Base-by-base conservation (phyloP, 176 grass and related monocot genomes). In the Lolium multiflorum region DNA sequence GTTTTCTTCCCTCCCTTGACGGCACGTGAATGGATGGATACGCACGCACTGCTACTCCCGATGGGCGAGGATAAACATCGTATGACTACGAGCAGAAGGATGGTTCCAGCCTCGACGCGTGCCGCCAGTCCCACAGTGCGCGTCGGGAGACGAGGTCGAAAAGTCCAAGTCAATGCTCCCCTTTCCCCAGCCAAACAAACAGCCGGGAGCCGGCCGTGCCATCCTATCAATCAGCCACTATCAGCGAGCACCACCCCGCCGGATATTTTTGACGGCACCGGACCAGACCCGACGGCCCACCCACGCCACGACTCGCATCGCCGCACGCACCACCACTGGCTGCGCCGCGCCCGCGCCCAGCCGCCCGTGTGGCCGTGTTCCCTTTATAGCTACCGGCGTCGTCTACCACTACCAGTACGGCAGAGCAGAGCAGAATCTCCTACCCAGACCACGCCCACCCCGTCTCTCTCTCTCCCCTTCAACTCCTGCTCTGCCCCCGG, bases 191-290 rank as follows among this genome's bases (percentile, higher is more conserved):
- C 44, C 54, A 84, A 43, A 76, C 22, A 31, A 76, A 76, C 39
- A 24, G 41, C 41, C 41, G 41, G 41, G 31, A 35, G 43, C 26
- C 75, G 75, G 31, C 67, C 76, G 28, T 41, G 76, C 61, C 13
- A 77, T 16, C 59, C 31, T 35, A 35, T 35, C 31, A 35, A 35
- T 35, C 31, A 35, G 31, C 31, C 28, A 31, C 6, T 47, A 13
- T 8, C 58, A 60, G 49, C 51, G 20, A 6, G 82, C 69, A 1
- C 61, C 12, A 39, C 35, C 35, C 81, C 38, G 11, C 39, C 79
- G 43, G 89, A 83, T 90, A 83, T 73, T 90, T 90, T 87, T 79
- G 52, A 39, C 82, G 78, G 17, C 80, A 35, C 39, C 25, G 62
- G 62, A 31, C 39, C 25, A 25, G 62, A 31, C 62, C 24, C 4